These are phyloP conservation scores for Wickerhamomyces sp. DNA, from an alignment of 1,139 yeast genomes.

Conservation along the genomic window DNA sequence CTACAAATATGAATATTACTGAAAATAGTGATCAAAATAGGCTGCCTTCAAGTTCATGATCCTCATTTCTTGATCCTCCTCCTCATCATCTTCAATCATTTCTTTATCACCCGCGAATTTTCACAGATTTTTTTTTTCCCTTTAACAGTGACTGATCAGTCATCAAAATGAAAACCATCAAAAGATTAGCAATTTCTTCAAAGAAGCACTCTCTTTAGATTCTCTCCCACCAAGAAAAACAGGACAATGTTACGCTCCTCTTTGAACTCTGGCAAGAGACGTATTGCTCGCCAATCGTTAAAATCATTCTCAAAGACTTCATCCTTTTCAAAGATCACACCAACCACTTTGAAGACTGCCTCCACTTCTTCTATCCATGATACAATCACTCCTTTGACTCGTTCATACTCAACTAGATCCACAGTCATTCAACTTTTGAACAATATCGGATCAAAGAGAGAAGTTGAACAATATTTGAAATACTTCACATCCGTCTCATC, in stretches of 20 bases:
- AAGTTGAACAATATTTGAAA: slow-evolving; percentile 94
- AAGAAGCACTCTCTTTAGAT: too few relatives aligned
- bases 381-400: slow-evolving; percentile 13
- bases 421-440: slow-evolving; percentile 92
- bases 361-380: slow-evolving; percentile 4
- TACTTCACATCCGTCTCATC: slow-evolving; percentile 93
- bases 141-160: too few relatives aligned
- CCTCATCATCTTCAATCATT: too few relatives aligned
- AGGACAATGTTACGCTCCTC: slow-evolving; percentile 22
- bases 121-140: too few relatives aligned
- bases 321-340: slow-evolving; percentile 4
- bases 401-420: slow-evolving; percentile 56
- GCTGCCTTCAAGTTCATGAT: too few relatives aligned
- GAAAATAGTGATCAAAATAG: too few relatives aligned
- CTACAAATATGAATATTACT: too few relatives aligned
- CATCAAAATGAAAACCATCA: too few relatives aligned
- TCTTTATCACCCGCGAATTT: too few relatives aligned
- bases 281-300: slow-evolving; percentile 16
- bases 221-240: too few relatives aligned
- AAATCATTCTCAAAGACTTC: slow-evolving; percentile 1
- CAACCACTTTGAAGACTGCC: slow-evolving; percentile 10
- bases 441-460: slow-evolving; percentile 95
- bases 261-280: slow-evolving; percentile 21
- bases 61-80: too few relatives aligned
- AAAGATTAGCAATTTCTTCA: too few relatives aligned